These are phyloP conservation scores for Corchorus olitorius DNA, from an alignment of 345 rosid genomes.

Conservation along the genomic window DNA sequence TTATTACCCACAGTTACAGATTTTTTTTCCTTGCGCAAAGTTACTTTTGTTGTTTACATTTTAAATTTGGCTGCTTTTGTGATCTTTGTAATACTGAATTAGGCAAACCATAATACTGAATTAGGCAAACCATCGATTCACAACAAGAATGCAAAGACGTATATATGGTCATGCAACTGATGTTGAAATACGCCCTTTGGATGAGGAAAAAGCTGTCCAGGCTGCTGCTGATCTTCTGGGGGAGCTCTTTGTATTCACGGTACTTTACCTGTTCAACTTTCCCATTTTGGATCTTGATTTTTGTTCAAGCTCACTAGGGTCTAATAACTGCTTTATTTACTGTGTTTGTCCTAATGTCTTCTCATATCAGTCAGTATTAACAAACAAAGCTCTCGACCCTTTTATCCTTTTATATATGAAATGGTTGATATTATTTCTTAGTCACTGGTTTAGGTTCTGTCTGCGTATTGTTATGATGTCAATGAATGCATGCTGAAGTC, in stretches of 20 bases:
- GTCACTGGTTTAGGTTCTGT: background rate
- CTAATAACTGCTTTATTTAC: background rate
- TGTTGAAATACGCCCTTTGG: constrained; percentile 71
- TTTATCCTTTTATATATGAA: background rate
- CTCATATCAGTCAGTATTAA: background rate
- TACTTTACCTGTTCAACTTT: constrained; percentile 25
- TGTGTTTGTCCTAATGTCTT: background rate
- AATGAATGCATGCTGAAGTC: background rate
- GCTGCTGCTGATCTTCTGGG: constrained; percentile 88
- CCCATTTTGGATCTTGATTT: background rate
- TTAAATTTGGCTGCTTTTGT: background rate
- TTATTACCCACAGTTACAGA: background rate
- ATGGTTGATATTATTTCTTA: background rate
- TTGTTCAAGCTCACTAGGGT: background rate
- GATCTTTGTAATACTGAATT: constrained; percentile 15
- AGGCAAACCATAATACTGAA: constrained; percentile 60
- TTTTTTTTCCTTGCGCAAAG: no score
- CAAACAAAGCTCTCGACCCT: no score
- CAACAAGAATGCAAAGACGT: constrained; percentile 68
- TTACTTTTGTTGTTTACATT: background rate
- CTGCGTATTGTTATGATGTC: background rate
- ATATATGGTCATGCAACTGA: constrained; percentile 65
- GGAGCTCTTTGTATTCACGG: constrained; percentile 80
- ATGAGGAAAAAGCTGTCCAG: constrained; percentile 88
- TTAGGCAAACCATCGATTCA: constrained; percentile 75